Evolutionary conservation across 441 rosid species (phyloP), one percentile per base, ranked within the genome.

Genomic region (Sinapis alba): DNA sequence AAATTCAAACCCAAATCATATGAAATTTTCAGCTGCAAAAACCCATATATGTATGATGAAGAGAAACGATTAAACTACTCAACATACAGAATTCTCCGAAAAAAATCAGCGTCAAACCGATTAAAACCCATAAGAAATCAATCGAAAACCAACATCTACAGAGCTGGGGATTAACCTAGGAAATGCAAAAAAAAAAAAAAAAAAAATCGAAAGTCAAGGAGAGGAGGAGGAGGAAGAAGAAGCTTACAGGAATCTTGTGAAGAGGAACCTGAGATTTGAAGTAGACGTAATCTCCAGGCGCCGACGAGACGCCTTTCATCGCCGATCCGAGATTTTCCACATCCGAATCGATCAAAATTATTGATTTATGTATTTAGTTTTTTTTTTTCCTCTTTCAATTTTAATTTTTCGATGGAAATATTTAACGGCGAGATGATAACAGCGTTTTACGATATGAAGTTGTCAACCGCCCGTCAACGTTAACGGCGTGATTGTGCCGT

Each of bases 231-330:
- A n/a, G n/a, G n/a, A n/a, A n/a, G n/a, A 73, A 72, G 62, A 71
- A 70, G 54, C 83, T 67, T 77, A 93, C 99, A 45, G 98, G 99
- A 90, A 95, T 95, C 96, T 89, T 95, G 80, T 91, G 97, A 57
- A 95, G 99, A 79, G 99, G 99, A 80, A 95, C 97, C 85, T 93
- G 99, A 78, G 99, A 95, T 91, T 95, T 95, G 91, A 95, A 93
- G 91, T 93, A 76, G 75, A 88, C 83, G 87, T 86, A 95, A 91
- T 95, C 99, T 71, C 97, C 97, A 50, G 99, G 97, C 92, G 98
- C 90, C 93, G 98, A 88, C 45, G 83, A 95, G 97, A 89, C 98
- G 94, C 97, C 92, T 93, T 91, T 95, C 98, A 93, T 93, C 64
- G 89, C 87, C 76, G 78, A 79, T 75, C 76, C 32, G 67, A 78